phyloP scores from a whole-genome alignment of 768 basidiomycete species.

The Porpolomopsis calyptriformis region DNA sequence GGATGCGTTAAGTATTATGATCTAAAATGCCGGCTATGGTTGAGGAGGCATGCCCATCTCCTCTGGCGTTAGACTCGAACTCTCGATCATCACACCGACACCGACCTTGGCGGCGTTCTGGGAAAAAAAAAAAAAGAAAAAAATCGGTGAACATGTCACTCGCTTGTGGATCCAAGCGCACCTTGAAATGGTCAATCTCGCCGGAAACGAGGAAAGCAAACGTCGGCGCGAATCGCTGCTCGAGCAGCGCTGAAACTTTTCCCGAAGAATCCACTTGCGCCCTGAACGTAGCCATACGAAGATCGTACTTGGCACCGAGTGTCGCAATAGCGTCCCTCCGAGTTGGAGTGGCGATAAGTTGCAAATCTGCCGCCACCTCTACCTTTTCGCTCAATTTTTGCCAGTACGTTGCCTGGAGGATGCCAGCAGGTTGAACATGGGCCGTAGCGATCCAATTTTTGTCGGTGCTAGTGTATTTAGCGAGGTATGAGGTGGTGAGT shows the following conservation, averaged over 20 bases:
- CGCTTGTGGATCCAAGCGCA: constrained; percentile 24
- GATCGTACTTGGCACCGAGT: constrained; percentile 92
- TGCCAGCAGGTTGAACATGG: constrained; percentile 71
- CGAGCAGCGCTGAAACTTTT: constrained; percentile 88
- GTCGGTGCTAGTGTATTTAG: constrained; percentile 62
- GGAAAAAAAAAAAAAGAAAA: constrained; percentile 1
- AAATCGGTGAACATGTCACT: constrained; percentile 2
- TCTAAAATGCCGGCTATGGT: constrained; percentile 19
- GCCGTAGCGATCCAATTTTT: constrained; percentile 91
- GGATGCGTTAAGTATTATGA: constrained; percentile 1
- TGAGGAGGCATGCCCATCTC: constrained; percentile 66
- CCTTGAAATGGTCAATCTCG: constrained; percentile 99
- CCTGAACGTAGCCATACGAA: constrained; percentile 86
- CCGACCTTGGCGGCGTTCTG: constrained; percentile 92
- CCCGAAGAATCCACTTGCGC: constrained; percentile 92
- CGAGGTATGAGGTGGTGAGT: constrained; percentile 62
- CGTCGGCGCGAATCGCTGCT: constrained; percentile 91
- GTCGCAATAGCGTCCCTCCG: constrained; percentile 90
- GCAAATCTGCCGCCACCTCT: constrained; percentile 92
- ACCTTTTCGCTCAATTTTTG: constrained; percentile 93
- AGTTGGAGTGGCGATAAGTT: constrained; percentile 65
- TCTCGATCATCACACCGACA: constrained; percentile 97
- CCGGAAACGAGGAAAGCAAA: constrained; percentile 92
- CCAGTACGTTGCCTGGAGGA: constrained; percentile 90
- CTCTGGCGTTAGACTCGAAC: constrained; percentile 66